These are phyloP conservation scores for Leishmania tarentolae DNA, from an alignment of 208 protist species.

Conservation along the genomic window DNA sequence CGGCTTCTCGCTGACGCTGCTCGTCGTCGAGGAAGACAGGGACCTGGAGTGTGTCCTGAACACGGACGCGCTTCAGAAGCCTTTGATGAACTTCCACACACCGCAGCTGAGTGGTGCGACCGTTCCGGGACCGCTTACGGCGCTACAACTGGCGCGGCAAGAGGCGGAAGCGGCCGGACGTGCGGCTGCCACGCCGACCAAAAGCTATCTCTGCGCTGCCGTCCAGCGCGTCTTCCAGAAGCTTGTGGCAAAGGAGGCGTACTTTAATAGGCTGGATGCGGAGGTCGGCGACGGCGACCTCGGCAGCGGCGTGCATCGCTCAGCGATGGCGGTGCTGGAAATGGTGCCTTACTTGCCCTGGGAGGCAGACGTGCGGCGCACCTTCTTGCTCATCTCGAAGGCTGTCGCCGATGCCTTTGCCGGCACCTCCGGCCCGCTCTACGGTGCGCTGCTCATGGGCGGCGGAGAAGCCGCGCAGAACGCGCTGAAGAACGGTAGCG, in stretches of 20 bases:
- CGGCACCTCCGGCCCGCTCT: slow-evolving; percentile 69
- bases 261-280: slow-evolving; percentile 63
- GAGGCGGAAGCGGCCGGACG: slow-evolving; percentile 21
- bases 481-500: slow-evolving; percentile 15
- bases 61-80: slow-evolving; percentile 41
- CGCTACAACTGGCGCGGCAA: slow-evolving; percentile 38
- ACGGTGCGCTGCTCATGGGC: slow-evolving; percentile 59
- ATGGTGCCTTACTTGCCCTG: slow-evolving; percentile 51
- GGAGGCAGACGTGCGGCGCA: slow-evolving; percentile 30
- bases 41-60: slow-evolving; percentile 53
- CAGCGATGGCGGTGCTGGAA: slow-evolving; percentile 31
- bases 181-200: not conserved
- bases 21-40: slow-evolving; percentile 38
- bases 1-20: slow-evolving; percentile 79
- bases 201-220: slow-evolving; percentile 19
- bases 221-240: slow-evolving; percentile 36
- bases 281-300: slow-evolving; percentile 69
- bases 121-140: slow-evolving; percentile 42
- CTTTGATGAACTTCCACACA: slow-evolving; percentile 54
- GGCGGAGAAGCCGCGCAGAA: slow-evolving; percentile 30
- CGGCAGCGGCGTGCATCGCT: slow-evolving; percentile 60
- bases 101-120: slow-evolving; percentile 21
- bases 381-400: slow-evolving; percentile 54
- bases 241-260: slow-evolving; percentile 32
- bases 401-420: slow-evolving; percentile 56